phyloP scores from a whole-genome alignment of 192 early-diverging fungal species.

The Cetraspora pellucida region DNA sequence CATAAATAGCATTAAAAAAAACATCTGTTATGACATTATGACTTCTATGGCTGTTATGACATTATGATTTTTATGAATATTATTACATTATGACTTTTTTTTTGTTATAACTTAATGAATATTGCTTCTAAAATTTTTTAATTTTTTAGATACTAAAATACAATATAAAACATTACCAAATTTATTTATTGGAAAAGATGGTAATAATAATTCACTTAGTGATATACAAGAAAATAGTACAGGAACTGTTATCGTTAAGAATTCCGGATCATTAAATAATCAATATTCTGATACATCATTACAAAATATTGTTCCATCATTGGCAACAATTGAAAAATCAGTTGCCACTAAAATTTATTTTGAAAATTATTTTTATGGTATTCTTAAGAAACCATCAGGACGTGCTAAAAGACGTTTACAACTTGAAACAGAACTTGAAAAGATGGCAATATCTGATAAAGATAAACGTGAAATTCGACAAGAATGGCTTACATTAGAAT shows the following conservation, averaged over 20 bases:
- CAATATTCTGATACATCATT: background rate
- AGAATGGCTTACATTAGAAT: conserved; percentile 55
- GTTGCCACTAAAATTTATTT: conserved; percentile 64
- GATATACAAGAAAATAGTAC: background rate
- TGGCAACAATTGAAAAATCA: conserved; percentile 60
- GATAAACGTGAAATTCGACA: conserved; percentile 55
- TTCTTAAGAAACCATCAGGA: conserved; percentile 52
- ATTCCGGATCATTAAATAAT: background rate
- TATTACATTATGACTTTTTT: no score
- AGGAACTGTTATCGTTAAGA: conserved; percentile 7
- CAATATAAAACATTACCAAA: background rate
- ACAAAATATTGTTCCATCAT: conserved; percentile 39
- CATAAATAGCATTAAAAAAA: no score
- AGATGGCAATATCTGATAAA: conserved; percentile 48
- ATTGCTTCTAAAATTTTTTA: background rate
- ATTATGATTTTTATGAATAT: no score
- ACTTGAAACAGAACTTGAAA: conserved; percentile 55
- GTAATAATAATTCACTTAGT: background rate
- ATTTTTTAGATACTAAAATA: background rate
- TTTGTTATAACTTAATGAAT: no score
- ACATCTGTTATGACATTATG: no score
- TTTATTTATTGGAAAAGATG: background rate
- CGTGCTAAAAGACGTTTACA: conserved; percentile 51
- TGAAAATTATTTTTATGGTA: conserved; percentile 60
- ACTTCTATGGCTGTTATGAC: no score